Evolutionary conservation across 2,329 filamentous ascomycete genomes (phyloP).

Genomic region (Calonectria hongkongensis): DNA sequence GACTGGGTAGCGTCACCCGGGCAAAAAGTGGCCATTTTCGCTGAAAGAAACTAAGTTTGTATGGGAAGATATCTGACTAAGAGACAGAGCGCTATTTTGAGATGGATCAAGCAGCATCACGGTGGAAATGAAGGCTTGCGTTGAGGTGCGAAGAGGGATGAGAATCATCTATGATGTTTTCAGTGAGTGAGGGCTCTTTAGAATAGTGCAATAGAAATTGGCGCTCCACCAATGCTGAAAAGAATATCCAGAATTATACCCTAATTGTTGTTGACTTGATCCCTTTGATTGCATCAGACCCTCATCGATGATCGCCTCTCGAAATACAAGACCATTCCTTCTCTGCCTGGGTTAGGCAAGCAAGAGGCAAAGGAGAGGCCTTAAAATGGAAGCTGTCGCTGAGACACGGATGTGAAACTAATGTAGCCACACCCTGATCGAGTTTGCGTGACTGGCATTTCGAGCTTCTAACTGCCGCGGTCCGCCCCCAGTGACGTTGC

Average conservation of each 20-base stretch:
- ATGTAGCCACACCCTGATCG: slow-evolving; percentile 1
- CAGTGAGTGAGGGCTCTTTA: background rate
- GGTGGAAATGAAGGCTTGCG: background rate
- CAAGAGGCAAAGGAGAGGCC: too few species aligned
- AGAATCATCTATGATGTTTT: background rate
- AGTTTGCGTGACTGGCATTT: slow-evolving; percentile 1
- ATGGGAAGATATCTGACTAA: background rate
- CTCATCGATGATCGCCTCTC: background rate
- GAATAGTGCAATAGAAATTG: background rate
- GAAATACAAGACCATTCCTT: background rate
- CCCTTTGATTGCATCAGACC: background rate
- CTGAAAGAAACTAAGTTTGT: background rate
- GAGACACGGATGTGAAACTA: background rate
- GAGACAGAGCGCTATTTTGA: slow-evolving; percentile 6
- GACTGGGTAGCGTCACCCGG: slow-evolving; percentile 4
- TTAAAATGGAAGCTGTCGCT: background rate
- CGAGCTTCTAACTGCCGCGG: background rate
- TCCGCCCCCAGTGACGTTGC: background rate
- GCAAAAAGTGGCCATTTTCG: background rate
- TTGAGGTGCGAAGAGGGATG: too few species aligned
- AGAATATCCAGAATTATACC: background rate
- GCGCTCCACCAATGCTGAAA: background rate
- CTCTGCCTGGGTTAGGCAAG: background rate
- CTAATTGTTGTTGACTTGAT: too few species aligned
- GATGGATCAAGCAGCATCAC: background rate